Evolutionary conservation across 2,329 filamentous ascomycete genomes (phyloP), one percentile per base, ranked within the genome.

Genomic region (Sodiomyces alkalinus): DNA sequence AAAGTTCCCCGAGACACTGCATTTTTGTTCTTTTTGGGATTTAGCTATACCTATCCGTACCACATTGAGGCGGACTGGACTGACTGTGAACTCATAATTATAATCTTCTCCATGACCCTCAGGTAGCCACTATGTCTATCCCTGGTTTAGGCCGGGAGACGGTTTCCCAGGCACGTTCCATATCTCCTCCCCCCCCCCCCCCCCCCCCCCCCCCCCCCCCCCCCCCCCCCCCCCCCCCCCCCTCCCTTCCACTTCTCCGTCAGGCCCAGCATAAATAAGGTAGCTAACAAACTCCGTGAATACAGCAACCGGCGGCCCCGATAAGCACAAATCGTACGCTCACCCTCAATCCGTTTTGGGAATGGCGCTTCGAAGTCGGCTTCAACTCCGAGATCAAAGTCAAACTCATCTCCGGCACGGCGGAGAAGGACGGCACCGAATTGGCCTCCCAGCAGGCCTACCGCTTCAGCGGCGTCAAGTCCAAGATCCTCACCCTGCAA

Each of bases 391-490:
- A 49, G 17, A 34, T 65, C 28, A 50, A 52, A 21, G 46, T 68
- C 26, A 63, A 85, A 58, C 62, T 96, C 16, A 56, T 82, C 31
- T 72, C 68, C 19, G 90, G 90, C 35, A 83, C 77, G 2, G 90
- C 87, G 27, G 90, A 98, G 53, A 74, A 92, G 46, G 93, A 96
- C 48, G 90, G 90, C 47, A 86, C 87, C 31, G 90, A 98, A 56
- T 77, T 98, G 23, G 85, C 85, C 8, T 66, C 71, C 7, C 79
- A 78, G 32, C 78, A 79, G 28, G 65, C 70, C 7, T 96, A 96
- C 58, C 75, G 65, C 18, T 87, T 98, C 52, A 67, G 69, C 25
- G 80, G 82, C 31, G 70, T 69, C 40, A 92, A 92, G 58, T 80
- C 80, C 33, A 86, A 87, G 35, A 78, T 98, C 44, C 81, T 81